phyloP scores from a whole-genome alignment of 805 yeast species.

The Cyberlindnera amylophila region DNA sequence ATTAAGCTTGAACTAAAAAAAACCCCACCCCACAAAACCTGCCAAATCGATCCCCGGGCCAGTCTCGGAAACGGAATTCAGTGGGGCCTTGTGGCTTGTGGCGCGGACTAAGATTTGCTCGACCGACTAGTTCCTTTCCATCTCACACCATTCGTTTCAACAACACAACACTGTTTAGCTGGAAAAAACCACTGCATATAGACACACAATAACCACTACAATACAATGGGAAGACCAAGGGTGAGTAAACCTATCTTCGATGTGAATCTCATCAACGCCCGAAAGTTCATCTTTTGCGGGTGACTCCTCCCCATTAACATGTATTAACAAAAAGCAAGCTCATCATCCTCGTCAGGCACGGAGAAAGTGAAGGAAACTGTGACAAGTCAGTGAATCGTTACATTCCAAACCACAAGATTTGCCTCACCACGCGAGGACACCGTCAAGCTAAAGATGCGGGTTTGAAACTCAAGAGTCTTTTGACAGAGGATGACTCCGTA shows the following conservation, averaged over 20 bases:
- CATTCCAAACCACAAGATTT: conserved; percentile 77
- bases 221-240: conserved; percentile 25
- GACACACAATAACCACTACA: neutral
- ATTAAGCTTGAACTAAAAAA: no score
- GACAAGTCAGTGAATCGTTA: conserved; percentile 77
- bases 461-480: conserved; percentile 37
- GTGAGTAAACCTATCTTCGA: conserved; percentile 11
- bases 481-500: conserved; percentile 51
- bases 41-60: neutral
- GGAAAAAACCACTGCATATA: neutral
- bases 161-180: neutral
- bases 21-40: neutral
- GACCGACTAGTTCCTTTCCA: no score
- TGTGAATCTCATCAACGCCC: no score
- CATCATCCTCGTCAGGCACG: conserved; percentile 81
- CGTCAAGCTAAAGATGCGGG: conserved; percentile 63
- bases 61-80: no score
- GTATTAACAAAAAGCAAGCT: conserved; percentile 29
- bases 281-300: no score
- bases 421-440: conserved; percentile 70
- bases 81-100: no score
- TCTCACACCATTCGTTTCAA: no score
- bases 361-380: conserved; percentile 87
- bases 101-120: no score
- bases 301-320: no score